Conservation (phyloP, 306 rosid species). For the Phaseolus lunatus region DNA sequence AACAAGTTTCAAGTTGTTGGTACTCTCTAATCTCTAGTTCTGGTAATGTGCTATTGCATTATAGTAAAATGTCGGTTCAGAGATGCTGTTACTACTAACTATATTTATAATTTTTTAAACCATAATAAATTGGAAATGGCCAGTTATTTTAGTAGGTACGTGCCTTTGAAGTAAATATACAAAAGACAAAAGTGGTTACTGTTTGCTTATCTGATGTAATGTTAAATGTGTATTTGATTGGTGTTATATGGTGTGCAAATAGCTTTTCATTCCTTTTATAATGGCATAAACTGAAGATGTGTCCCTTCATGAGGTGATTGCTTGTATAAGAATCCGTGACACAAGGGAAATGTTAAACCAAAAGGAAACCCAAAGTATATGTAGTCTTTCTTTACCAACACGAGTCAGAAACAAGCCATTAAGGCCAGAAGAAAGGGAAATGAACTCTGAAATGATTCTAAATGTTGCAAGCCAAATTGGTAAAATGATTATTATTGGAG, state of each 20-base stretch:
- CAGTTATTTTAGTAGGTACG: not conserved
- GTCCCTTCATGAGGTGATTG: conserved; percentile 3
- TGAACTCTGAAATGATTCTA: conserved; percentile 9
- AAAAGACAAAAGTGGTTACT: not conserved
- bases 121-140: not conserved
- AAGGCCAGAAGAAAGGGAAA: not conserved
- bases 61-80: not conserved
- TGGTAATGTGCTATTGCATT: not conserved
- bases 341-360: conserved; percentile 33
- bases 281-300: conserved; percentile 18
- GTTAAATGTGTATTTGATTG: not conserved
- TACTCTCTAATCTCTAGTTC: conserved; percentile 1
- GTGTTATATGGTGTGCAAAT: not conserved
- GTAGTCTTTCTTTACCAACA: conserved; percentile 25
- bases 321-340: conserved; percentile 1
- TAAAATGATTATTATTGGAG: not conserved
- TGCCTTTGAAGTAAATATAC: not conserved
- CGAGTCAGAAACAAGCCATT: conserved; percentile 32
- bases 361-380: not conserved
- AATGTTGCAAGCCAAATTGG: conserved; percentile 25
- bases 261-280: not conserved
- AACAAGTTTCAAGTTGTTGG: not conserved
- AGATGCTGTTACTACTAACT: not conserved
- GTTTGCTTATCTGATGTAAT: conserved; percentile 14
- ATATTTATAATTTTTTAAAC: not conserved